Percentiles rank a stretch among this genome's conserved stretches.
phyloP scores from a whole-genome alignment of 2,329 filamentous ascomycete genomes.

The Sporothrix dimorphospora region DNA sequence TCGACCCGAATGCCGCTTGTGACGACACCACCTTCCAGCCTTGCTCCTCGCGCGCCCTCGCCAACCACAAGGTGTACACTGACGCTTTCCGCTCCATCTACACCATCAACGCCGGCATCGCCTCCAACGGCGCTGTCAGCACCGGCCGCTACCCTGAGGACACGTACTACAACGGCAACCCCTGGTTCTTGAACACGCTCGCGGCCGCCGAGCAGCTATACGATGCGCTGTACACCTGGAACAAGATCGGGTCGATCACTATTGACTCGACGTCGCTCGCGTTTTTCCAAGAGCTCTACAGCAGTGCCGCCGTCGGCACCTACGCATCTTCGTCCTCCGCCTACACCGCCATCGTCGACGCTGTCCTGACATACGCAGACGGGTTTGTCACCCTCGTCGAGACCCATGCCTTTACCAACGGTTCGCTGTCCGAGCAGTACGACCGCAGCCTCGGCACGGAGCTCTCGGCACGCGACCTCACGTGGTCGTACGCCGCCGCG shows the following conservation, averaged over 20 bases:
- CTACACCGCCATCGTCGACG: conserved; percentile 60
- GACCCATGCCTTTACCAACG: conserved; percentile 63
- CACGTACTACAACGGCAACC: conserved; percentile 75
- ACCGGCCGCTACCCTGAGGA: conserved; percentile 74
- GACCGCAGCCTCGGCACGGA: conserved; percentile 55
- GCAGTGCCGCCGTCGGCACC: conserved; percentile 62
- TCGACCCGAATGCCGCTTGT: conserved; percentile 68
- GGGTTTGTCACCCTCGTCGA: conserved; percentile 65
- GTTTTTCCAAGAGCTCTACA: conserved; percentile 71
- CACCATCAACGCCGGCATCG: conserved; percentile 67
- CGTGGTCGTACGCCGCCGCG: conserved; percentile 75
- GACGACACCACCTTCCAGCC: conserved; percentile 77
- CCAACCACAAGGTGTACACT: conserved; percentile 75
- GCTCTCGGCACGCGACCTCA: conserved; percentile 67
- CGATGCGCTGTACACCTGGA: conserved; percentile 74
- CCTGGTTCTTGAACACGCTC: conserved; percentile 72
- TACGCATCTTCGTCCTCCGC: conserved; percentile 49
- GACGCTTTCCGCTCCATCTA: conserved; percentile 76
- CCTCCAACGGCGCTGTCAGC: conserved; percentile 61
- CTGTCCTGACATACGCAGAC: conserved; percentile 61
- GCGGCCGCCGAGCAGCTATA: conserved; percentile 82
- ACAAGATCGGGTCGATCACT: conserved; percentile 62
- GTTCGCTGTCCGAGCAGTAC: conserved; percentile 71
- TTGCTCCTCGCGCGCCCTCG: conserved; percentile 68
- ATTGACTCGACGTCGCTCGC: conserved; percentile 66